Evolutionary conservation across 2,329 filamentous ascomycete species (phyloP), one percentile per base, ranked within the genome.

Genomic region (Neofusicoccum laricinum): DNA sequence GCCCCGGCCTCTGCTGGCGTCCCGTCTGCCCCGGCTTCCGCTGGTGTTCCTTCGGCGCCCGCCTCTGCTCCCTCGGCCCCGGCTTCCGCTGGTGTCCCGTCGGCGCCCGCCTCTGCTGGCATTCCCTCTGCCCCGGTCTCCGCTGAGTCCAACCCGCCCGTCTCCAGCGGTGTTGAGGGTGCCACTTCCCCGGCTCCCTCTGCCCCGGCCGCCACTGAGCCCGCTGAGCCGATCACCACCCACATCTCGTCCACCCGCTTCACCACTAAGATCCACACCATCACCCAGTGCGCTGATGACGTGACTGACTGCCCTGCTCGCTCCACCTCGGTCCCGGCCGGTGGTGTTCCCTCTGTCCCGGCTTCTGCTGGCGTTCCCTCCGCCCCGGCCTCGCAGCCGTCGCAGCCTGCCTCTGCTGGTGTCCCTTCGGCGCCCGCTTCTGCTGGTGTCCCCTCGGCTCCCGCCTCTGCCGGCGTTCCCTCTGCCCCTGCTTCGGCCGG

Each of bases 261-360:
- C 49, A 46, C 49, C 49, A 63, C 61, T 15, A 40, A 51, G 48
- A 11, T 63, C 40, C 48, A 43, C 61, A 63, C 61, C 48, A 45
- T 59, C 41, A 59, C 55, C 55, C 17, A 45, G 55, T 59, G 61
- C 49, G 61, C 40, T 25, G 38, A 48, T 11, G 6, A n/a, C 14
- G 50, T 63, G 36, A 63, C 61, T 25, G 66, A 70, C 63, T 69
- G 67, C 62, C 68, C 71, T 2, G 68, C 68, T n/a, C n/a, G 66
- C 68, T 65, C 65, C 65, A 10, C 53, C 38, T 34, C 61, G n/a
- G 48, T 45, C 38, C 55, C 55, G 11, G 55, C 30, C 12, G 38
- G 12, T 38, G 8, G 34, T 14, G 45, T 25, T 19, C 45, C 46
- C 46, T 30, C 25, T 30, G 17, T 4, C 46, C 14, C 36, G 10